These are phyloP conservation scores for Spathaspora passalidarum DNA, from an alignment of 805 yeast genomes.

Conservation along the genomic window DNA sequence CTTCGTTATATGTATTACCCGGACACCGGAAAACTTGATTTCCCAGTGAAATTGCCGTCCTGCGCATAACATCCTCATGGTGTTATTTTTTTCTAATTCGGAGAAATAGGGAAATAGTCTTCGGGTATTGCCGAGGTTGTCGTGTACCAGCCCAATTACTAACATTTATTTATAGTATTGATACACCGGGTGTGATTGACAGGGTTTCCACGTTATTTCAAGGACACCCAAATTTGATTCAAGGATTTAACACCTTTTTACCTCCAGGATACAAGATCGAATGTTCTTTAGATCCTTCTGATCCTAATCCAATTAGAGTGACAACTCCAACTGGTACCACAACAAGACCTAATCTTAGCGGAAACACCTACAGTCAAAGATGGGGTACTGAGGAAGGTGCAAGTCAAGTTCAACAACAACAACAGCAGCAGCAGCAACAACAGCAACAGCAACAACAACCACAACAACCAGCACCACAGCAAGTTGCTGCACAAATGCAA, in stretches of 20 bases:
- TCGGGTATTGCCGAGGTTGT: neutral
- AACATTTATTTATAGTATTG: constrained; percentile 49
- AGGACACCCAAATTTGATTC: constrained; percentile 91
- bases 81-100: neutral
- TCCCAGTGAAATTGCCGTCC: neutral
- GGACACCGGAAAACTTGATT: neutral
- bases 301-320: constrained; percentile 88
- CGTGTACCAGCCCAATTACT: constrained; percentile 10
- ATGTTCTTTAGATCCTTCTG: constrained; percentile 84
- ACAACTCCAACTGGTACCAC: constrained; percentile 95
- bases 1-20: neutral
- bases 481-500: constrained; percentile 1
- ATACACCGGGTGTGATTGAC: constrained; percentile 98
- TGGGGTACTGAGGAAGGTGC: constrained; percentile 22
- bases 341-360: constrained; percentile 53
- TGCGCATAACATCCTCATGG: neutral
- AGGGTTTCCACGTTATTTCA: constrained; percentile 87
- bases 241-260: constrained; percentile 94
- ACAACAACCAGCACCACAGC: constrained; percentile 10
- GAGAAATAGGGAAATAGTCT: no score
- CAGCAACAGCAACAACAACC: constrained; percentile 8
- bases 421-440: constrained; percentile 12
- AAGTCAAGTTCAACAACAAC: constrained; percentile 15
- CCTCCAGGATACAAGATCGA: constrained; percentile 96
- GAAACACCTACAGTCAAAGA: constrained; percentile 19